Percentiles rank a stretch among this genome's conserved stretches.
Evolutionary conservation across 805 yeast genomes (phyloP).

Genomic region (Lachancea quebecensis): DNA sequence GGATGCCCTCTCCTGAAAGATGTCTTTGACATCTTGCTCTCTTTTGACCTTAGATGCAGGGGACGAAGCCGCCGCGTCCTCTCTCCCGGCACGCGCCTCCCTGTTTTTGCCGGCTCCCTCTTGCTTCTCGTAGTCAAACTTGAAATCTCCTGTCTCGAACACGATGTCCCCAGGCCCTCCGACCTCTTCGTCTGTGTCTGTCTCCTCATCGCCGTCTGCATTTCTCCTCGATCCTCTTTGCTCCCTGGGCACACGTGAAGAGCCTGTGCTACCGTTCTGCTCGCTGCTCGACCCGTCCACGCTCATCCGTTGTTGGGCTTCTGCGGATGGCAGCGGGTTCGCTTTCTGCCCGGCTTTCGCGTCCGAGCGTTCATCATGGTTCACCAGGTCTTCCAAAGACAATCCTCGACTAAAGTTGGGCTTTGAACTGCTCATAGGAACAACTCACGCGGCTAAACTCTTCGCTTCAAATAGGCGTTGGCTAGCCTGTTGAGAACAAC

Average conservation of each 20-base stretch:
- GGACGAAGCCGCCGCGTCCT: constrained; percentile 3
- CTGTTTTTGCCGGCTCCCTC: constrained; percentile 11
- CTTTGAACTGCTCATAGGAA: constrained; percentile 9
- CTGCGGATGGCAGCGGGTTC: constrained; percentile 7
- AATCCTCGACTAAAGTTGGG: constrained; percentile 25
- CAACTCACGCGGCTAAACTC: no score
- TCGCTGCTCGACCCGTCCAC: constrained; percentile 2
- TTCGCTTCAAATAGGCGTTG: no score
- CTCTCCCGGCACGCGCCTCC: background rate
- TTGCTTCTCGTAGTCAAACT: constrained; percentile 30
- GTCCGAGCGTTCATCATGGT: constrained; percentile 27
- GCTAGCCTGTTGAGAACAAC: no score
- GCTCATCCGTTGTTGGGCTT: constrained; percentile 4
- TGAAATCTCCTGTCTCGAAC: constrained; percentile 13
- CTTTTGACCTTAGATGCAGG: background rate
- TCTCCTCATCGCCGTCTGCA: constrained; percentile 21
- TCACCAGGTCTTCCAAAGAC: constrained; percentile 32
- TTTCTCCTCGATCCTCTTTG: constrained; percentile 1
- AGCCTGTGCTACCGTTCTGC: background rate
- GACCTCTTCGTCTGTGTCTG: constrained; percentile 31
- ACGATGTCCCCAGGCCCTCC: constrained; percentile 21
- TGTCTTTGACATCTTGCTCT: constrained; percentile 16
- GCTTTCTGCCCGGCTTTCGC: constrained; percentile 7
- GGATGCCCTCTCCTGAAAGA: constrained; percentile 29
- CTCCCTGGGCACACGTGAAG: background rate